A percentile compares a stretch with the other conserved stretches of the same genome.
Conservation (phyloP, 176 grass and related monocot species). For the Leersia perrieri region DNA sequence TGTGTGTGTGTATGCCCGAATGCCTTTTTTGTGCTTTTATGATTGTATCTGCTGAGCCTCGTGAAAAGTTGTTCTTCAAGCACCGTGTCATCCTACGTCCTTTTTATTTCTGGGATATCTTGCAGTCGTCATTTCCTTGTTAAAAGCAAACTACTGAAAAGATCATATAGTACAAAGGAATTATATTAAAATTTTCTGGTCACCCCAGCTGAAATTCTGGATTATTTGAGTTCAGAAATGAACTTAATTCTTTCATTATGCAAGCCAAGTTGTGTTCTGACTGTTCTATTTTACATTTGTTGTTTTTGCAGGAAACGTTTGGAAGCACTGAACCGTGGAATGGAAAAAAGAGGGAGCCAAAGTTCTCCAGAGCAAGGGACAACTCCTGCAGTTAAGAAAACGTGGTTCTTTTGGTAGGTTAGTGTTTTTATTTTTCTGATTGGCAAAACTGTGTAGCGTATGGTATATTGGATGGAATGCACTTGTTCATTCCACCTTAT, state of each 20-base stretch:
- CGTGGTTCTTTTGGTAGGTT: constrained; percentile 40
- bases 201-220: neutral
- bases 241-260: neutral
- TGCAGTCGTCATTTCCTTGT: neutral
- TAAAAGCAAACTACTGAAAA: neutral
- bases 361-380: constrained; percentile 1
- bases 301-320: constrained; percentile 58
- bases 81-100: neutral
- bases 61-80: neutral
- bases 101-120: neutral
- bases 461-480: neutral
- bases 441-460: constrained; percentile 2
- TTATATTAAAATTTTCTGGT: constrained; percentile 1
- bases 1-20: neutral
- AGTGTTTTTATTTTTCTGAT: constrained; percentile 2
- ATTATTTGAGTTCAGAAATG: neutral
- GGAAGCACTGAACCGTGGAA: constrained; percentile 71
- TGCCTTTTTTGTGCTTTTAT: neutral
- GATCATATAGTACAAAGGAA: neutral
- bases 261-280: neutral
- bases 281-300: neutral
- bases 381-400: constrained; percentile 27
- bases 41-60: neutral
- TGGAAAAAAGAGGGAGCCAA: constrained; percentile 48
- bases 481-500: neutral